phyloP scores from a whole-genome alignment of 75 land plant genomes.

The Picea sitchensis region DNA sequence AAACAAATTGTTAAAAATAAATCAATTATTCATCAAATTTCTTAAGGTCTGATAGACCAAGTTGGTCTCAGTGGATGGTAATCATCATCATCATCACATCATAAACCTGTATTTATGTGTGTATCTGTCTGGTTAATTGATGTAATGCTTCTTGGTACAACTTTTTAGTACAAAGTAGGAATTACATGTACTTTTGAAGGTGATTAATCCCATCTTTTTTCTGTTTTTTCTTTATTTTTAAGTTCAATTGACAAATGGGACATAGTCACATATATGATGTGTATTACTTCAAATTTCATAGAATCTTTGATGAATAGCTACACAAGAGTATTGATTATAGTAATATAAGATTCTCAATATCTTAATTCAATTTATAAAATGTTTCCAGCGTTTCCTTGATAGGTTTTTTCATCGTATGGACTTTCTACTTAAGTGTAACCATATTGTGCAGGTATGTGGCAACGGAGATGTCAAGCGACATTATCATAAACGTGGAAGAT shows the following conservation, averaged over 20 bases:
- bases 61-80: too few relatives aligned
- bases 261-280: not conserved
- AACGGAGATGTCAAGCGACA: conserved; percentile 54
- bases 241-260: not conserved
- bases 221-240: not conserved
- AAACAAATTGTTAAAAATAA: too few relatives aligned
- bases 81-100: not conserved
- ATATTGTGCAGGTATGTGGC: conserved; percentile 34
- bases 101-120: not conserved
- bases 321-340: too few relatives aligned
- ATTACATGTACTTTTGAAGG: not conserved
- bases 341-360: not conserved
- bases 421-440: not conserved
- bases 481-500: conserved; percentile 32
- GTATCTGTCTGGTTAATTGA: not conserved
- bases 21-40: too few relatives aligned
- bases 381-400: too few relatives aligned
- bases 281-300: not conserved
- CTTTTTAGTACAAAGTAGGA: not conserved
- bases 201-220: not conserved
- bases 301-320: too few relatives aligned
- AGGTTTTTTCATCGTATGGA: not conserved
- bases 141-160: not conserved
- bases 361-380: not conserved
- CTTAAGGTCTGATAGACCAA: too few relatives aligned